phyloP scores from a whole-genome alignment of 2,329 filamentous ascomycete genomes.

The Trichoderma guizhouense region DNA sequence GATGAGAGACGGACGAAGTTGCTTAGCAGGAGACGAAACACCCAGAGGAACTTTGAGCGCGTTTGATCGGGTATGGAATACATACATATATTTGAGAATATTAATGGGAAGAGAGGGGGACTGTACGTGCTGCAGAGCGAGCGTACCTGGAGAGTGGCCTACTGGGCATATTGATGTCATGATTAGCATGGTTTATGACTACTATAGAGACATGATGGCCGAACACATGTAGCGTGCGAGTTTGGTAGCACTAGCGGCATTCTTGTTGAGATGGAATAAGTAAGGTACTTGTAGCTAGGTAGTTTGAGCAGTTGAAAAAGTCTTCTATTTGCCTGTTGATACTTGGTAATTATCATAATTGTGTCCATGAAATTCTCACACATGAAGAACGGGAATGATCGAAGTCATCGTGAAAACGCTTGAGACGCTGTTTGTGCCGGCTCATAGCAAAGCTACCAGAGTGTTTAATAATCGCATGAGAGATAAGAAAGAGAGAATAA shows the following conservation, averaged over 20 bases:
- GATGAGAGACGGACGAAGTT: background rate
- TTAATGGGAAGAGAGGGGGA: background rate
- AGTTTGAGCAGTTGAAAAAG: background rate
- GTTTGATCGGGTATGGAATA: background rate
- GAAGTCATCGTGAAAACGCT: background rate
- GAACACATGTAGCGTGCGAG: background rate
- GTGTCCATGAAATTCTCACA: background rate
- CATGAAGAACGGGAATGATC: background rate
- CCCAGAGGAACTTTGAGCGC: background rate
- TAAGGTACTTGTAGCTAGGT: background rate
- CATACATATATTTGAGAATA: background rate
- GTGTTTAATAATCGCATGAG: background rate
- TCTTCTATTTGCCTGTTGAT: background rate
- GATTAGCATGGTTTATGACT: background rate
- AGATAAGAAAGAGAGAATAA: background rate
- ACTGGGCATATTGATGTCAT: background rate
- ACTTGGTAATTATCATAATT: background rate
- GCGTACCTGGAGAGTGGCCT: background rate
- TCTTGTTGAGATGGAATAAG: background rate
- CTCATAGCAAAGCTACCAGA: background rate
- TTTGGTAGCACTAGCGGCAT: background rate
- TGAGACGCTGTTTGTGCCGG: background rate
- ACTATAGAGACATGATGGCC: background rate
- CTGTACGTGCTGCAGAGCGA: background rate
- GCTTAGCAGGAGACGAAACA: background rate